Evolutionary conservation across 331 rosid species (phyloP).

Genomic region (Telfairia occidentalis): DNA sequence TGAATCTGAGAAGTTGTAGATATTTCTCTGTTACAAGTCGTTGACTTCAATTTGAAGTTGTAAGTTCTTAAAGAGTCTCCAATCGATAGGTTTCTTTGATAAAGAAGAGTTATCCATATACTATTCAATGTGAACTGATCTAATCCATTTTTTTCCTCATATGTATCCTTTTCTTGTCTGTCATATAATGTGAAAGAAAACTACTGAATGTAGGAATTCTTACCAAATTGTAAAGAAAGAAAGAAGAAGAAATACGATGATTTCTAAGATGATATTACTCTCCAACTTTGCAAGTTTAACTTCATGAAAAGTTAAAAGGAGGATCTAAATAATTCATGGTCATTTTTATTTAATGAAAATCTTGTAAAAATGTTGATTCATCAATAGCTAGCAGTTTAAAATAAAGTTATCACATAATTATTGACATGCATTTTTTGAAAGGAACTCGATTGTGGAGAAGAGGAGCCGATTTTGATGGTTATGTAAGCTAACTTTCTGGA

Average conservation of each 20-base stretch:
- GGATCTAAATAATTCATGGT: neutral
- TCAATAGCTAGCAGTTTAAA: neutral
- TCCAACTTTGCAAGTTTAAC: neutral
- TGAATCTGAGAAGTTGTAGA: neutral
- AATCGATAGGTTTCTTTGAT: neutral
- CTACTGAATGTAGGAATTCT: neutral
- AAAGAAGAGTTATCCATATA: neutral
- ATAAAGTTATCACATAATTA: conserved; percentile 2
- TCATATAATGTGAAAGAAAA: neutral
- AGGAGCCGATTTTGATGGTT: conserved; percentile 94
- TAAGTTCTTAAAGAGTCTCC: neutral
- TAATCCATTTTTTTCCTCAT: neutral
- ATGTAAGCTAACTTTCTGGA: conserved; percentile 94
- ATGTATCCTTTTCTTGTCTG: neutral
- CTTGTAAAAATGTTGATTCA: neutral
- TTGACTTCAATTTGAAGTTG: neutral
- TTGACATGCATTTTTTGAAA: conserved; percentile 27
- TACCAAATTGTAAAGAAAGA: neutral
- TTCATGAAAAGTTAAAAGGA: neutral
- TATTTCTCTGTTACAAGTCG: neutral
- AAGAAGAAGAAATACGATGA: too few relatives aligned
- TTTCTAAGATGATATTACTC: neutral
- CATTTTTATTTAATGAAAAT: neutral
- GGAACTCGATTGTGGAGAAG: conserved; percentile 99
- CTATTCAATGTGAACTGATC: neutral